A percentile compares a stretch with the other conserved stretches of the same genome.
These are phyloP conservation scores for Lobulomyces angularis DNA, from an alignment of 192 early-diverging fungal species.

Conservation along the genomic window DNA sequence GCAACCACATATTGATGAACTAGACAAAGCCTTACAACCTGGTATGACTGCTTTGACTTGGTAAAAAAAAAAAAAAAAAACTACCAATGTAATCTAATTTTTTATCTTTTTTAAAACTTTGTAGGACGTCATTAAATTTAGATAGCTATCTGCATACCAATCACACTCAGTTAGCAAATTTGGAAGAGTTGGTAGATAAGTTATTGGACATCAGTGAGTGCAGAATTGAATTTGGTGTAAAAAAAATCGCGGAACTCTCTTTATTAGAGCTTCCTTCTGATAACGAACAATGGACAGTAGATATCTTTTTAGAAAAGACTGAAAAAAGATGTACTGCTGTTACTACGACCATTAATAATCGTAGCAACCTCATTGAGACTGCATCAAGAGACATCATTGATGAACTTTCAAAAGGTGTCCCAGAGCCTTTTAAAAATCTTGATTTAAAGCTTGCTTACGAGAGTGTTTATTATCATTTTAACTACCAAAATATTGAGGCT, in stretches of 20 bases:
- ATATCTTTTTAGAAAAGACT: constrained; percentile 40
- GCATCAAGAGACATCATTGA: constrained; percentile 42
- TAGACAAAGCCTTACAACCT: constrained; percentile 43
- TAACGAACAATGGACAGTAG: constrained; percentile 49
- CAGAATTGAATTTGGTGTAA: constrained; percentile 36
- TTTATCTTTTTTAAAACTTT: too few relatives aligned
- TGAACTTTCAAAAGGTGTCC: constrained; percentile 38
- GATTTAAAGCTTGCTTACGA: constrained; percentile 43
- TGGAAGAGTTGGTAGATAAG: constrained; percentile 48
- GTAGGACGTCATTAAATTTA: constrained; percentile 42
- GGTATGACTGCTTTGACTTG: constrained; percentile 48
- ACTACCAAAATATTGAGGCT: constrained; percentile 48
- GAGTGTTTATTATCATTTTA: constrained; percentile 50
- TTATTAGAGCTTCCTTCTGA: constrained; percentile 42
- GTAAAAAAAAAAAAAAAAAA: constrained; percentile 13
- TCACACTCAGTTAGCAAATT: constrained; percentile 33
- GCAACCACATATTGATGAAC: constrained; percentile 46
- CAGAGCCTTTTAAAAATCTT: constrained; percentile 15
- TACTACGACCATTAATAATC: constrained; percentile 33
- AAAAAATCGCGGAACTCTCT: constrained; percentile 41
- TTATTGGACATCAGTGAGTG: constrained; percentile 45
- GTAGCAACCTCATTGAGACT: constrained; percentile 44
- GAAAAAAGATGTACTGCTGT: constrained; percentile 36
- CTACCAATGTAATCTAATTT: neutral
- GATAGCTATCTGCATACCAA: constrained; percentile 36